These are phyloP conservation scores for Penicillium sp. DNA, from an alignment of 2,329 filamentous ascomycete genomes.

Conservation along the genomic window DNA sequence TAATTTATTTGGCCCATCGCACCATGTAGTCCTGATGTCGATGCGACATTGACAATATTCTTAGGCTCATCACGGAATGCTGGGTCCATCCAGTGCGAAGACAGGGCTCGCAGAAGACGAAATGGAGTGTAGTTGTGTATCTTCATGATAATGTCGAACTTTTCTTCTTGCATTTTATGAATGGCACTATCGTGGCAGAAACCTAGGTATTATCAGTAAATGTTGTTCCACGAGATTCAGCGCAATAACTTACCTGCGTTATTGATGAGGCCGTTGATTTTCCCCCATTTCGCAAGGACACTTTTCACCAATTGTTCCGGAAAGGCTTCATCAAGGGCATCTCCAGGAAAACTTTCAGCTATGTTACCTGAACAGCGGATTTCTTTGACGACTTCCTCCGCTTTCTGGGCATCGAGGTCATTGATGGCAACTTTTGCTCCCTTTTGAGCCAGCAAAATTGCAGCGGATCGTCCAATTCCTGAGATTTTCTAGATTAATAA, in stretches of 20 bases:
- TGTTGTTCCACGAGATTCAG: not conserved
- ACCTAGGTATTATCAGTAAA: no score
- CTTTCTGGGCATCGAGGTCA: conserved; percentile 13
- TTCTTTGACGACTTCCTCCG: conserved; percentile 1
- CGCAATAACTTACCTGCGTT: conserved; percentile 17
- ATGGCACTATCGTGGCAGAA: conserved; percentile 20
- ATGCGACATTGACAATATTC: conserved; percentile 58
- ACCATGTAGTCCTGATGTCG: conserved; percentile 56
- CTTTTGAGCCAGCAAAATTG: conserved; percentile 9
- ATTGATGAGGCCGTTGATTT: conserved; percentile 15
- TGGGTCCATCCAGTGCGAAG: conserved; percentile 56
- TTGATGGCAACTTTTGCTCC: conserved; percentile 15
- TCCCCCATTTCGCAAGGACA: conserved; percentile 10
- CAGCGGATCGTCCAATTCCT: conserved; percentile 16
- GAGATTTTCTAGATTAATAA: no score
- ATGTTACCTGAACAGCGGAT: not conserved
- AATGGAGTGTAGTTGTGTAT: conserved; percentile 59
- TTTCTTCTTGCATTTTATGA: conserved; percentile 18
- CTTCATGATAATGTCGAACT: conserved; percentile 52
- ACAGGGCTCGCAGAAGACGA: conserved; percentile 55
- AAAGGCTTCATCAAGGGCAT: not conserved
- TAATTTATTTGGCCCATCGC: conserved; percentile 61
- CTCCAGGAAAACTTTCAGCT: not conserved
- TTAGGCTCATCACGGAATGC: conserved; percentile 10
- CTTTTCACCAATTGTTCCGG: conserved; percentile 4